Evolutionary conservation across 1,284 basidiomycete species (phyloP).

Genomic region (Afroboletus lepidellus): DNA sequence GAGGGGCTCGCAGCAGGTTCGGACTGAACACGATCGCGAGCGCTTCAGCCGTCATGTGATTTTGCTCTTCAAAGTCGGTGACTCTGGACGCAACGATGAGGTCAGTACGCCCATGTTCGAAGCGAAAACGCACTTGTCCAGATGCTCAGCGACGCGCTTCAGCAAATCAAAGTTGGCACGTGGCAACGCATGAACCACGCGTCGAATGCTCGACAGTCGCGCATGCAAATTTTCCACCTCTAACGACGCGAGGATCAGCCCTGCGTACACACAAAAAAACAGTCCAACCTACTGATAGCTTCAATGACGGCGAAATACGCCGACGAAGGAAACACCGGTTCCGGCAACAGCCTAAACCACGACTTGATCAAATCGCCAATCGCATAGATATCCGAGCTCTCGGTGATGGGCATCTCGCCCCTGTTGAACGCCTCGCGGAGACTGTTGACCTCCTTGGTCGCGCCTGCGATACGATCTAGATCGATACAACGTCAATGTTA

Average conservation of each 20-base stretch:
- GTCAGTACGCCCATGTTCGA: neutral
- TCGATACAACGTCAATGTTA: neutral
- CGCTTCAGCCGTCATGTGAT: slow-evolving; percentile 83
- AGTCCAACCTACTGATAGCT: slow-evolving; percentile 58
- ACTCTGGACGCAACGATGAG: slow-evolving; percentile 47
- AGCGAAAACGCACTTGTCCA: slow-evolving; percentile 62
- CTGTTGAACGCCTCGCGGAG: slow-evolving; percentile 74
- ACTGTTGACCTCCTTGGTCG: slow-evolving; percentile 62
- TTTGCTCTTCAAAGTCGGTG: slow-evolving; percentile 80
- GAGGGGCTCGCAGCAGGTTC: slow-evolving; percentile 66
- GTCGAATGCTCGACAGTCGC: slow-evolving; percentile 60
- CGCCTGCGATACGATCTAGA: slow-evolving; percentile 80
- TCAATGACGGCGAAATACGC: slow-evolving; percentile 68
- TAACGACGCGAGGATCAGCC: slow-evolving; percentile 30
- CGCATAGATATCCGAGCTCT: slow-evolving; percentile 71
- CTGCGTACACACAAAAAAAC: neutral
- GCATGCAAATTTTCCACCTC: slow-evolving; percentile 67
- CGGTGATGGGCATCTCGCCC: slow-evolving; percentile 61
- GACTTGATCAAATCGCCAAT: slow-evolving; percentile 79
- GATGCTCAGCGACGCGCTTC: slow-evolving; percentile 72
- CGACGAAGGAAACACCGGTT: slow-evolving; percentile 70
- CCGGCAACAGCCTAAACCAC: slow-evolving; percentile 79
- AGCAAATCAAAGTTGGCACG: slow-evolving; percentile 71
- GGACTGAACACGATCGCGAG: slow-evolving; percentile 83
- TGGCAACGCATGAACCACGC: slow-evolving; percentile 67